Evolutionary conservation across 495 filamentous ascomycete species (phyloP), one percentile per base, ranked within the genome.

Genomic region (Letharia lupina): DNA sequence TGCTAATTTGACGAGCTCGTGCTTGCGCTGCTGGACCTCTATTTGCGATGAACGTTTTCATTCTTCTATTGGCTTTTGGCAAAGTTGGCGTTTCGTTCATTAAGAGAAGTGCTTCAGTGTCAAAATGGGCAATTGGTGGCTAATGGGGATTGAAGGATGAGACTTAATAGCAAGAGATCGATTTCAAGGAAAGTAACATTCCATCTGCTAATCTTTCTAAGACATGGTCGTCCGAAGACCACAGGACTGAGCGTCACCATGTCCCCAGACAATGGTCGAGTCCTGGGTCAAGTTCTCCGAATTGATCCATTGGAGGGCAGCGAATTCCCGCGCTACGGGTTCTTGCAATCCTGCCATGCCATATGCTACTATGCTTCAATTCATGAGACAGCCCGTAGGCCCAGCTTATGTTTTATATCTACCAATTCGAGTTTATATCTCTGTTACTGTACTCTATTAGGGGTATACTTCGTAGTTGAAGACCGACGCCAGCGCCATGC

Each of bases 401-500:
- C 23, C 23, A 28, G 23, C 23, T 28, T 28, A 28, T 28, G 23
- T 28, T 28, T 28, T 28, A 28, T 28, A 28, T 28, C 1, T 28
- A 28, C 23, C 23, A 28, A 0, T 28, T 28, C 44, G 44, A 45
- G 2, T 4, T 45, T 45, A 40, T 3, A 16, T 33, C 9, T 39
- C 9, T 16, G 18, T 28, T 10, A 18, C n/a, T 28, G 60, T 50
- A n/a, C 39, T 28, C 41, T 52, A 52, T 52, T 4, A 48, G 35
- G 42, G 31, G 41, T 50, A 62, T n/a, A 47, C 60, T 8, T n/a
- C 16, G 65, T 58, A 60, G 60, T 67, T 67, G 65, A 67, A 67
- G 65, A 62, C 65, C 37, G 58, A 67, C 65, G 65, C 65, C 65
- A 15, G 18, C 37, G 60, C 41, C 42, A 48, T 62, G 60, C 64